Base-by-base conservation (phyloP, 148 eudicot species). In the Salicornia ramosissima region DNA sequence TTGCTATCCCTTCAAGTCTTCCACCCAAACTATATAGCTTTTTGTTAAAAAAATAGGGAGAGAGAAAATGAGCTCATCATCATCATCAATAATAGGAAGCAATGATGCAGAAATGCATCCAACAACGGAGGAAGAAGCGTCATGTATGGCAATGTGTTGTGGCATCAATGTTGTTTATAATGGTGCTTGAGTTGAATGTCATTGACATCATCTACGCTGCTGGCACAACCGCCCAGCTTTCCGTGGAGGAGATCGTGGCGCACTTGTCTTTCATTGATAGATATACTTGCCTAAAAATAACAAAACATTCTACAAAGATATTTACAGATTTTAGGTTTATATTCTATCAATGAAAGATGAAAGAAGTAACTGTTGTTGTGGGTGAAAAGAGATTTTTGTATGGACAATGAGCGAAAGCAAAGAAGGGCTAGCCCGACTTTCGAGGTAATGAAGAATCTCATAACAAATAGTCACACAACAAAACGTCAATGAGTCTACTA, bases 161-260 rank as follows among this genome's bases (percentile, higher is more conserved):
- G 2, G 87, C 89, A 0, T 87, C 89, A 11, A 81, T 84, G 86
- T 88, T 87, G 3, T 49, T 90, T 21, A 87, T 84, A 70, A 64
- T 92, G 6, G 87, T 89, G 28, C 58, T 90, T 4, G 92, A 90
- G 70, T 85, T 90, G 24, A 85, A 87, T 55, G 79, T 90, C 50
- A 77, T 90, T 0, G 92, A 90, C 69, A 82, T 80, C 67, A 86
- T 87, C 22, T 80, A 80, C 1, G 75, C 64, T 52, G 80, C 86
- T 5, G 88, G 91, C 2, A 76, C 83, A 0, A 79, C 78, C n/a
- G 87, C 80, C 5, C 68, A 77, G 5, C 61, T 90, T 1, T 86
- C 96, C 3, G 77, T 92, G 1, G 30, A 75, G 0, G 82, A 87
- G 2, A 75, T 90, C 1, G 82, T 86, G 2, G 78, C 90, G 22